Evolutionary conservation across 2,329 filamentous ascomycete genomes (phyloP), one percentile per base, ranked within the genome.

Genomic region (Byssoonygena ceratinophila): DNA sequence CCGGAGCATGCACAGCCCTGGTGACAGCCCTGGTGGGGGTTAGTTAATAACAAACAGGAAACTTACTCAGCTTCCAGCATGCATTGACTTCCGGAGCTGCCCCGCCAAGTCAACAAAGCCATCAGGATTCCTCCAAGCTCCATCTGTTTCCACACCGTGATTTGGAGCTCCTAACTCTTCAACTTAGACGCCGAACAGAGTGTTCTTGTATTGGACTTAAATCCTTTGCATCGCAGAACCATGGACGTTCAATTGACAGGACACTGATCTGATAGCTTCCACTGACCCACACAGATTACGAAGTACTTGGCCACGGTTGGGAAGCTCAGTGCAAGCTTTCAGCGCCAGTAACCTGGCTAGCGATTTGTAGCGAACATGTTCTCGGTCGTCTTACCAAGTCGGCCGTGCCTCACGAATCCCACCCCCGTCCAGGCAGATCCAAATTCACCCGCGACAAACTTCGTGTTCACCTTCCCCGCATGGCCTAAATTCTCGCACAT

Each of bases 401-500:
- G 79, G 22, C 80, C 80, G 6, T 74, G 81, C 58, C 72, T 82
- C 56, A 79, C 78, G 41, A 72, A 80, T 56, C 75, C 80, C 31
- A 61, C 68, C 54, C 65, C 68, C 20, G 64, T 77, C 27, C 74
- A 74, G 25, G 65, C 76, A 49, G 76, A 79, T 52, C 73, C 75
- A 39, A 74, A 73, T 27, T 70, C 78, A 51, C 77, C 78, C 55
- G 70, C 76, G 40, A 80, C 79, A 1, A 81, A 84, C 66, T 82
- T 81, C 66, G 77, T 79, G 48, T 82, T 84, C 68, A 71, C 80
- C 48, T 88, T 92, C 67, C 82, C 84, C 14, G 67, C 78, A 5
- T 62, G 66, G 23, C 77, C 80, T 1, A 61, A 74, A 4, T 82
- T 84, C 67, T 76, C 73, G 51, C 89, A 97, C 66, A 79, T 97